Base-by-base conservation (phyloP, 2,329 filamentous ascomycete genomes). In the Cladosporium sp. region DNA sequence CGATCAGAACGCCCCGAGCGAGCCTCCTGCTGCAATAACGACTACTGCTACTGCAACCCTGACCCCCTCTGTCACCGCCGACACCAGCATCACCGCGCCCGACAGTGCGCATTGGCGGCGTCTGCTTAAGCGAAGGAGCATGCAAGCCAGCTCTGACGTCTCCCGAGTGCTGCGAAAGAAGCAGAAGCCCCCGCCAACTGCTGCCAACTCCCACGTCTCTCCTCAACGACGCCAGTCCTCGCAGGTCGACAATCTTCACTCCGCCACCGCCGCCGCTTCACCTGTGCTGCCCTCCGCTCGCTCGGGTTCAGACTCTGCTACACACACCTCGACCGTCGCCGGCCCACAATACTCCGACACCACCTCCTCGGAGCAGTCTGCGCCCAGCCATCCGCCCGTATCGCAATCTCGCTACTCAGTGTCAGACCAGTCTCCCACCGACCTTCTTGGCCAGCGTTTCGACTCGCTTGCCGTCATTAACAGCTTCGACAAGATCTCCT, bases 401-500 rank as follows among this genome's bases (percentile, higher is more conserved):
- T 51, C 57, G n/a, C 51, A 57, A 34, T 30, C 45, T 17, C 68
- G 66, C 19, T 63, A 64, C 60, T 70, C 71, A 30, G 63, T 72
- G 58, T 70, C 66, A 51, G 70, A 71, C 47, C 67, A 69, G 66
- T 63, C 65, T 55, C 65, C 67, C 20, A 61, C 65, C 55, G 72
- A 74, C 55, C 68, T 75, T 51, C 66, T 75, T 59, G 76, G 75
- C 58, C 65, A 68, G 61, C 69, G 72, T 61, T 77, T 78, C 68
- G 73, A 75, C 69, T 67, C 68, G 58, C 69, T 69, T 55, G 68
- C 69, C 58, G 65, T 75, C 60, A 66, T 73, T 64, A 66, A 70
- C 65, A 72, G 69, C 64, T 68, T 73, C 63, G 67, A 72, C 67
- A 67, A 67, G 55, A 65, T 71, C 60, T 39, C 65, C 55, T 70